Evolutionary conservation across 1,284 basidiomycete species (phyloP), one percentile per base, ranked within the genome.

Genomic region (Pterulicium gracile): DNA sequence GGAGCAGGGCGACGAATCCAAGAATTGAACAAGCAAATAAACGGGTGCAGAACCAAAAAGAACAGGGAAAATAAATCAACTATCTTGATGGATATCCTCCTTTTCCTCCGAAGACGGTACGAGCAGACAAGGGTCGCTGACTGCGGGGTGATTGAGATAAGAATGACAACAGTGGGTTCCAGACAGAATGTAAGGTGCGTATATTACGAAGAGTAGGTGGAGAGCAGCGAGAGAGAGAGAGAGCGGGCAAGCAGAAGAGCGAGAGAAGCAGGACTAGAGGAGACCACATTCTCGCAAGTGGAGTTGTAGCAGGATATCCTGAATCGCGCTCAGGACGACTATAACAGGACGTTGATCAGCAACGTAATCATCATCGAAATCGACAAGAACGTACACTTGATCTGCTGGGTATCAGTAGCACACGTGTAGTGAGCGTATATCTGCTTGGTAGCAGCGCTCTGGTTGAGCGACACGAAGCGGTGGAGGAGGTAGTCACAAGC

Each of bases 391-490:
- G 24, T 60, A 88, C 85, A 89, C 65, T 85, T 88, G 61, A 89
- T 89, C 68, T 91, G 88, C 54, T 88, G 82, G 23, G 88, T 91
- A 64, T 91, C 88, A 22, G 88, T 91, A 22, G 88, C 88, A 65
- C 88, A 91, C 3, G 88, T 91, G 63, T 89, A 91, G 57, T 91
- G 88, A 3, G 88, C 88, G 56, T 89, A 88, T 52, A 88, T 88
- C 65, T 89, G 86, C 64, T 89, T 89, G 45, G 82, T 87, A 42
- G 83, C 80, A 0, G 88, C 83, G 55, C 82, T 88, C 67, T 92
- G 88, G 63, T 93, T 93, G 49, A 93, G 72, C 17, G 77, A 79
- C 15, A 92, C 87, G 62, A 94, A 94, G 42, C 86, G 81, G 58
- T 91, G 86, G 35, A 93, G 68, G 48, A 93, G 72, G 62, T 90